Evolutionary conservation across 208 protist genomes (phyloP), one percentile per base, ranked within the genome.

Genomic region (Sergeia podlipaevii): DNA sequence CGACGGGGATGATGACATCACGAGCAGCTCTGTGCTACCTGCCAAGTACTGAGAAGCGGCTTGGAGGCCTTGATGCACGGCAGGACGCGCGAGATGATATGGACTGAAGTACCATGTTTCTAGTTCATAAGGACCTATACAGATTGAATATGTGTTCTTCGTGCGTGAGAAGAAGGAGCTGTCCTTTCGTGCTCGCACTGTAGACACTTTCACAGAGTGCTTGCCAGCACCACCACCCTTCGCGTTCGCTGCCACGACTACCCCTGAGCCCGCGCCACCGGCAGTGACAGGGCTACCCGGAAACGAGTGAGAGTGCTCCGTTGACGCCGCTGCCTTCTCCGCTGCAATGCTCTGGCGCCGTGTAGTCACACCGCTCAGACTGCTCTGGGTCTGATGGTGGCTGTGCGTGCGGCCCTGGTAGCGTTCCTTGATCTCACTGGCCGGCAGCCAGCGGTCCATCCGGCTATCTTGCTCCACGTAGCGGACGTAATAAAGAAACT

Each of bases 41-140:
- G 62, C 37, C 15, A 78, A 68, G 33, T 60, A 65, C 51, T 86
- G 63, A 34, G 81, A 69, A 32, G 73, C 76, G 17, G 65, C 59
- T 42, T 77, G 42, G 26, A 90, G 66, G 1, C 65, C 59, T 55
- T 80, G 77, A 52, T 73, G 73, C 59, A 92, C 80, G 59, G 71
- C 63, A 8, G 85, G 82, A 2, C 82, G 70, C 11, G 85, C 80
- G n/a, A 90, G 63, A 65, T 88, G 97, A 60, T 98, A 99, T 0
- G 98, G 98, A 20, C 93, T 96, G 57, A 97, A 99, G 79, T 99
- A 99, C 97, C 98, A 99, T 29, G 96, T 84, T 42, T 98, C 89
- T 36, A 99, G 86, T 62, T 94, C 85, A 56, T 97, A 96, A 8
- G 82, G 74, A 0, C 97, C 97, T 47, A 99, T 89, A 65, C 96